Evolutionary conservation across 805 yeast genomes (phyloP), one percentile per base, ranked within the genome.

Genomic region (Wickerhamomyces alni): DNA sequence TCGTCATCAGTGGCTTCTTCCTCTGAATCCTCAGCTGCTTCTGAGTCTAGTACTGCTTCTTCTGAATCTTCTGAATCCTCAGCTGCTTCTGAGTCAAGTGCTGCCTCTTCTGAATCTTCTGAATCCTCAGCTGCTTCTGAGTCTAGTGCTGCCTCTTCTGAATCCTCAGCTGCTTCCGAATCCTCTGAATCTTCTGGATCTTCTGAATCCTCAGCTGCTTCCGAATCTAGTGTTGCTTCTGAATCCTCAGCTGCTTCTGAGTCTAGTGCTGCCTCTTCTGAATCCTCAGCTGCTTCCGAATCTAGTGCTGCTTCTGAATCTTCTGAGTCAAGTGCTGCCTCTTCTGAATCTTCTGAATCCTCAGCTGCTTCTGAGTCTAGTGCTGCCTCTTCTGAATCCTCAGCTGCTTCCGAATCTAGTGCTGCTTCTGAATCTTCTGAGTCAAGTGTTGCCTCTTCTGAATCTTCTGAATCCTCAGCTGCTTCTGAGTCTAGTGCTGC

Each of bases 371-470:
- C 40, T n/a, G 22, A 40, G 4, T 33, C 43, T n/a, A 11, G 18
- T 8, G 13, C 37, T 4, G 26, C 35, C n/a, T 13, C 31, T 5
- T 24, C 36, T 16, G 29, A 35, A 11, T 37, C 44, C 11, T 24
- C 37, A 13, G 40, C 36, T 26, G 13, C 31, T 29, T 29, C 31
- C n/a, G n/a, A n/a, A n/a, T n/a, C n/a, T n/a, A n/a, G n/a, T n/a
- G n/a, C n/a, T n/a, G n/a, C n/a, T n/a, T n/a, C n/a, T n/a, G n/a
- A n/a, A n/a, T n/a, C n/a, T n/a, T n/a, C n/a, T n/a, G n/a, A n/a
- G n/a, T n/a, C n/a, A n/a, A n/a, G n/a, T n/a, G n/a, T n/a, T n/a
- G n/a, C n/a, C n/a, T n/a, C n/a, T n/a, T n/a, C n/a, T n/a, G n/a
- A n/a, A n/a, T n/a, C n/a, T n/a, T n/a, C n/a, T n/a, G n/a, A n/a